These are phyloP conservation scores for Smittium culicis DNA, from an alignment of 371 early-diverging fungal genomes.

Conservation along the genomic window DNA sequence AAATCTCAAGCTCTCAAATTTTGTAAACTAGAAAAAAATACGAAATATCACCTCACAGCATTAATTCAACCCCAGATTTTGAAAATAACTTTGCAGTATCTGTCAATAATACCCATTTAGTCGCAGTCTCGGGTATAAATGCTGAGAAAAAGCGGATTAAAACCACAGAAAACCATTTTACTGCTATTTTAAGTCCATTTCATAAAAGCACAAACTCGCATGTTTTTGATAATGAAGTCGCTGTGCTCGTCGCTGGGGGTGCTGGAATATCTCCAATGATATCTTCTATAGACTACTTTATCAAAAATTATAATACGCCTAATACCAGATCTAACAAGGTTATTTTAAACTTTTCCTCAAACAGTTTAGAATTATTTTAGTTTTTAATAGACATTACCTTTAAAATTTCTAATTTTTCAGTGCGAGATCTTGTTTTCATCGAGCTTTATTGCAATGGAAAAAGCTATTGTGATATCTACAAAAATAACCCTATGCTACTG, in stretches of 20 bases:
- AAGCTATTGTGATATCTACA: neutral
- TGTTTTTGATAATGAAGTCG: conserved; percentile 6
- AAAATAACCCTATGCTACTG: neutral
- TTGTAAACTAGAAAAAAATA: too few species aligned
- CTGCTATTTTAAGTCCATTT: neutral
- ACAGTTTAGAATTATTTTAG: neutral
- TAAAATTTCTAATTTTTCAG: neutral
- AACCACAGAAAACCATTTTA: too few species aligned
- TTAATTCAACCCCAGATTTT: too few species aligned
- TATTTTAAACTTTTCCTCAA: neutral
- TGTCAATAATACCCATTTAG: too few species aligned
- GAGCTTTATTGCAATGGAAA: neutral
- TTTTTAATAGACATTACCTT: neutral
- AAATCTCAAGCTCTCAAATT: too few species aligned
- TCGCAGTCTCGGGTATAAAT: too few species aligned
- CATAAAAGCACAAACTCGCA: neutral
- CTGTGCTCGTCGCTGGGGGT: neutral
- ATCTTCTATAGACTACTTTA: neutral
- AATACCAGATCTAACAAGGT: neutral
- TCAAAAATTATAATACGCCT: neutral
- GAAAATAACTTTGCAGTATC: too few species aligned
- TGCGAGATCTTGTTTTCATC: neutral
- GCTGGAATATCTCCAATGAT: conserved; percentile 2
- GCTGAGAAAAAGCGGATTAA: too few species aligned
- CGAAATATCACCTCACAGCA: too few species aligned